phyloP scores from a whole-genome alignment of 768 basidiomycete species.

The Leccinellum albellum region DNA sequence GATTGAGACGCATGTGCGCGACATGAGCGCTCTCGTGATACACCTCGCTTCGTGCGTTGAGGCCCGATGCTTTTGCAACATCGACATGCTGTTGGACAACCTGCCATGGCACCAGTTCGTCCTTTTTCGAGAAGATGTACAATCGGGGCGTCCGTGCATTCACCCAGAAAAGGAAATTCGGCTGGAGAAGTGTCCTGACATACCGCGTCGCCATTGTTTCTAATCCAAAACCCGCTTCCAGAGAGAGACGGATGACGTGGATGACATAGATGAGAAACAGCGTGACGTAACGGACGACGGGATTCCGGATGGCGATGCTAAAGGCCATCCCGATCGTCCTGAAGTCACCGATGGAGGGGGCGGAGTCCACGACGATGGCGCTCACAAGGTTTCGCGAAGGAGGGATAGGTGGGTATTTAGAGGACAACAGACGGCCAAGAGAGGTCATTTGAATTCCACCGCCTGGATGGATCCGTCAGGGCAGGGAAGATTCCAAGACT shows the following conservation, averaged over 20 bases:
- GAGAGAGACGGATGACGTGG: conserved; percentile 11
- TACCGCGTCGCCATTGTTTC: conserved; percentile 7
- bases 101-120: conserved; percentile 28
- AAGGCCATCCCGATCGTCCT: conserved; percentile 23
- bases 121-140: conserved; percentile 34
- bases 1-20: conserved; percentile 29
- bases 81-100: conserved; percentile 26
- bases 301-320: conserved; percentile 20
- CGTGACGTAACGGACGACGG: conserved; percentile 7
- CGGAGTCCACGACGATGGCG: conserved; percentile 23
- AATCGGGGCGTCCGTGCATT: conserved; percentile 29
- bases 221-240: conserved; percentile 14
- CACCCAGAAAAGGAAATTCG: conserved; percentile 32
- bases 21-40: conserved; percentile 37
- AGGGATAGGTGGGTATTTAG: conserved; percentile 14
- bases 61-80: conserved; percentile 19
- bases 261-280: conserved; percentile 13
- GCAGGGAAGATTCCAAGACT: neutral
- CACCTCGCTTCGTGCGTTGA: conserved; percentile 26
- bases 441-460: conserved; percentile 19
- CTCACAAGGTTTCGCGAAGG: conserved; percentile 3
- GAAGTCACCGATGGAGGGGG: conserved; percentile 14
- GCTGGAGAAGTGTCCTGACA: conserved; percentile 15
- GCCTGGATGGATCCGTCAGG: conserved; percentile 11
- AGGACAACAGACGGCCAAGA: conserved; percentile 16